Percentiles rank a stretch among this genome's conserved stretches.
phyloP scores from a whole-genome alignment of 768 basidiomycete genomes.

The Mycena venus region DNA sequence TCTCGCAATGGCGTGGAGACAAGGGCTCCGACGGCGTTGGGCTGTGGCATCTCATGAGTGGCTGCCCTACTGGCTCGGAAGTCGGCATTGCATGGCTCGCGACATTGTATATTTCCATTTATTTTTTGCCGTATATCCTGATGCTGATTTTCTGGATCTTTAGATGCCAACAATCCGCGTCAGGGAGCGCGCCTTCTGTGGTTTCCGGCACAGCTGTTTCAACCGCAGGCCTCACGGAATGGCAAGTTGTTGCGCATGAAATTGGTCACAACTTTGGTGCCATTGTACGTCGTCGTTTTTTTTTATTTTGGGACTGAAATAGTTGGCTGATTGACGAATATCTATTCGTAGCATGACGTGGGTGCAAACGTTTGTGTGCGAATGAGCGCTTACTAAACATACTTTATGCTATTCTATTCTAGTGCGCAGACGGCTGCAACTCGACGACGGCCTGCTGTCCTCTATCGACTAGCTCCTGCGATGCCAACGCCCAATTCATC shows the following conservation, averaged over 20 bases:
- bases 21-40: slow-evolving; percentile 83
- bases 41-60: slow-evolving; percentile 92
- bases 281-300: slow-evolving; percentile 66
- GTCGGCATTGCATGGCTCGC: slow-evolving; percentile 92
- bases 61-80: slow-evolving; percentile 84
- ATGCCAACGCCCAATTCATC: slow-evolving; percentile 77
- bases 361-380: slow-evolving; percentile 29
- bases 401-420: slow-evolving; percentile 11
- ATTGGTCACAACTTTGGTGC: slow-evolving; percentile 93
- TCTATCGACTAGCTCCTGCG: slow-evolving; percentile 66
- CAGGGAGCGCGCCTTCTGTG: slow-evolving; percentile 58
- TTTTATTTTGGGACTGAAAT: neutral
- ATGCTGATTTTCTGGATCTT: slow-evolving; percentile 5
- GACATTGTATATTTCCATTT: slow-evolving; percentile 65
- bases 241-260: slow-evolving; percentile 88
- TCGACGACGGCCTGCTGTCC: slow-evolving; percentile 78
- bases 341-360: slow-evolving; percentile 67
- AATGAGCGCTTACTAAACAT: slow-evolving; percentile 3
- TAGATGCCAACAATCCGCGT: slow-evolving; percentile 69
- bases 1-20: slow-evolving; percentile 85
- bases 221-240: slow-evolving; percentile 81
- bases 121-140: neutral
- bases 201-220: slow-evolving; percentile 90
- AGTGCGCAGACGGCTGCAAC: slow-evolving; percentile 80
- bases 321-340: slow-evolving; percentile 19